Evolutionary conservation across 768 basidiomycete genomes (phyloP), one percentile per base, ranked within the genome.

Genomic region (Pseudohyphozyma bogoriensis): DNA sequence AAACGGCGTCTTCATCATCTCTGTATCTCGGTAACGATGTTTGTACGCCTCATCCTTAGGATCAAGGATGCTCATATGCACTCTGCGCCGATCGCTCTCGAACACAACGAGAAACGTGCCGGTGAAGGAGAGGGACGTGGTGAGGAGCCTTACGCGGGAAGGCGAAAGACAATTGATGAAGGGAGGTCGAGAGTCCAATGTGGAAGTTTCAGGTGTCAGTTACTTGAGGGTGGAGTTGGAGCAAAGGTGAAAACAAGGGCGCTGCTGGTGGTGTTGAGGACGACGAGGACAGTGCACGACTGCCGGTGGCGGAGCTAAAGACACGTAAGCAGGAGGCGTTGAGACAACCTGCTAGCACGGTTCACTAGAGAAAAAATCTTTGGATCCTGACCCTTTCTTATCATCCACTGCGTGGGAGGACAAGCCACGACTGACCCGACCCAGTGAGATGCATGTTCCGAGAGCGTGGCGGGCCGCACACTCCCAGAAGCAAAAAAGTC

Each of bases 91-190:
- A 63, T 82, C 81, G 60, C 87, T 89, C 71, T 93, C 86, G 75
- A 90, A 96, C 16, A 92, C 95, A 37, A 96, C 80, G 12, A 87
- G 86, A 46, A 97, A 76, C 69, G 93, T 88, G 59, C 88, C 89
- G 16, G 80, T 80, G 73, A 97, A 88, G 18, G 90, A 78, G 59
- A 97, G 78, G 1, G 89, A 88, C 0, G 86, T 92, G 31, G 97
- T 82, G n/a, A 85, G 86, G 56, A 97, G 83, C 70, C 87, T 86
- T 73, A 99, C 87, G 79, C 97, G 96, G 73, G 86, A 82, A 0
- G 86, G 85, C 0, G 90, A 90, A 8, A 93, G 95, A 72, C 97
- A 96, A 75, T 99, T 95, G 74, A 99, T 91, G 63, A 91, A 97
- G 80, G 12, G 89, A 92, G 0, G 95, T 97, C 33, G 87, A 84